Conservation (phyloP, 2,329 filamentous ascomycete genomes). For the Pseudocercospora vitis region DNA sequence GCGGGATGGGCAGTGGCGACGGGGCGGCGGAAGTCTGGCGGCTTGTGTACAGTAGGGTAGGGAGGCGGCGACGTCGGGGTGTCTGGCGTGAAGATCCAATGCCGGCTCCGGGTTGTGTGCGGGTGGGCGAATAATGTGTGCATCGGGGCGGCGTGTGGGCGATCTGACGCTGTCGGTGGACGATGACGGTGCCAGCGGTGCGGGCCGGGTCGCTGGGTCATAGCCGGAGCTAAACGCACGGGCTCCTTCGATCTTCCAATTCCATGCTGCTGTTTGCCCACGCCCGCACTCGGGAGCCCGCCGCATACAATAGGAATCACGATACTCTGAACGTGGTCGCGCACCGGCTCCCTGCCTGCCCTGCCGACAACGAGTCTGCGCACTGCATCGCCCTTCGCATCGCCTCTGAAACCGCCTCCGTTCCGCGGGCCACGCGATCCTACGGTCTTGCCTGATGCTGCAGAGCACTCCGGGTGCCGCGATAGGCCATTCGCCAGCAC, state of each 20-base stretch:
- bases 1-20: background rate
- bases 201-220: background rate
- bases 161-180: background rate
- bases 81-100: slow-evolving; percentile 1
- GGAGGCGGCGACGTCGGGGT: background rate
- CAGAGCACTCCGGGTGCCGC: slow-evolving; percentile 3
- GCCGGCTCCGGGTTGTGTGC: background rate
- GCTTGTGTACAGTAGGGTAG: too few species aligned
- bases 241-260: background rate
- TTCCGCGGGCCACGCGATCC: slow-evolving; percentile 1
- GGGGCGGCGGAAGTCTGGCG: background rate
- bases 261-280: background rate
- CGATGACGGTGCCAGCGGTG: background rate
- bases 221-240: slow-evolving; percentile 1
- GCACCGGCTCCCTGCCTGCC: background rate
- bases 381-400: background rate
- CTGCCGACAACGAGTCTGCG: background rate
- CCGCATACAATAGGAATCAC: background rate
- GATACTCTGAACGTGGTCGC: slow-evolving; percentile 4
- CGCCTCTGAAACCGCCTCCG: background rate
- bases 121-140: background rate
- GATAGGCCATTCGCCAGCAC: background rate
- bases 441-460: slow-evolving; percentile 1
- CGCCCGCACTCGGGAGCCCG: background rate
- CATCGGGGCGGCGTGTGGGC: too few species aligned